These are phyloP conservation scores for Lachnellula suecica DNA, from an alignment of 2,329 filamentous ascomycete genomes.

Conservation along the genomic window DNA sequence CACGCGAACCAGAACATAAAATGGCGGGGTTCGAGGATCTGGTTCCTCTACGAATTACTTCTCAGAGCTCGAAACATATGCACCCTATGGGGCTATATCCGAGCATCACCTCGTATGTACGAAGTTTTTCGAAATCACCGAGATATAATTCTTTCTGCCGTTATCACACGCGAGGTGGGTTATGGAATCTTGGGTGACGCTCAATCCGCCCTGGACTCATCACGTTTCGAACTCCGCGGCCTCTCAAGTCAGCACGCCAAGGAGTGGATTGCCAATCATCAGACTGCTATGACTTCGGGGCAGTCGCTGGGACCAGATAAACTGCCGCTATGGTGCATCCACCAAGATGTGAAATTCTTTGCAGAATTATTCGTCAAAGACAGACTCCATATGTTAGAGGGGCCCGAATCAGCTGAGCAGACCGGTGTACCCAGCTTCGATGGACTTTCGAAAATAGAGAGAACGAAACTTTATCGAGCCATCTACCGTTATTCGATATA, in stretches of 20 bases:
- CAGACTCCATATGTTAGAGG: neutral
- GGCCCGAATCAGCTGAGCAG: neutral
- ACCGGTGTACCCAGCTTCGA: neutral
- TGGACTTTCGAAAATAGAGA: neutral
- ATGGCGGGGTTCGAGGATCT: neutral
- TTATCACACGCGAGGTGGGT: neutral
- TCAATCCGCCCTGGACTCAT: neutral
- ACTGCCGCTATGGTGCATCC: neutral
- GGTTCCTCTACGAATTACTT: neutral
- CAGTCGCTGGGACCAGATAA: neutral
- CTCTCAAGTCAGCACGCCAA: neutral
- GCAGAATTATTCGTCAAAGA: neutral
- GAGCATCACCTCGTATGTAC: constrained; percentile 1
- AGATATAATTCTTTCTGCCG: neutral
- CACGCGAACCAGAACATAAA: no score
- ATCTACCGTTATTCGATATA: constrained; percentile 4
- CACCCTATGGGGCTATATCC: neutral
- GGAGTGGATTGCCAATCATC: neutral
- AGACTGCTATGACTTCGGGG: neutral
- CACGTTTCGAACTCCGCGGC: constrained; percentile 1
- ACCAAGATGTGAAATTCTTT: constrained; percentile 1
- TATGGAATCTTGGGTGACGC: neutral
- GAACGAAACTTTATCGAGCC: neutral
- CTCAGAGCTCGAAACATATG: neutral
- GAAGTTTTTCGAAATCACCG: neutral